These are phyloP conservation scores for Zalerion maritima DNA, from an alignment of 495 filamentous ascomycete genomes.

Conservation along the genomic window DNA sequence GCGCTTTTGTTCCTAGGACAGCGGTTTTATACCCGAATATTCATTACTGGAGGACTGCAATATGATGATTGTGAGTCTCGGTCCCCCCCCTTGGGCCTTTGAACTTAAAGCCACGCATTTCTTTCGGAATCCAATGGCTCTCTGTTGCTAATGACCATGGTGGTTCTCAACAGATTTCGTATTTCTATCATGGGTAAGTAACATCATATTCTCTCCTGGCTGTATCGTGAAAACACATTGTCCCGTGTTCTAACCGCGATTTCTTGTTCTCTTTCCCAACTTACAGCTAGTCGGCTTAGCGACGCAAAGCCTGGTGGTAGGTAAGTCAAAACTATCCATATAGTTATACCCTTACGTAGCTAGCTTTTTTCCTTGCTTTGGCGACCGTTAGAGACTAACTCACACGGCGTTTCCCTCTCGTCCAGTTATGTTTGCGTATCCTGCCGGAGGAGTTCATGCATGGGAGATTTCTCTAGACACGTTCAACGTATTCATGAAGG, in stretches of 20 bases:
- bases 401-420: background rate
- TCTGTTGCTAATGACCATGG: background rate
- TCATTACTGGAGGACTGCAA: constrained; percentile 3
- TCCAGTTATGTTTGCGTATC: background rate
- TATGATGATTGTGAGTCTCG: constrained; percentile 6
- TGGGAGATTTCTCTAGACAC: constrained; percentile 2
- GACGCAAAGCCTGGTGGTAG: no score
- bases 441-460: constrained; percentile 1
- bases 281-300: no score
- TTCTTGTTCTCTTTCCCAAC: no score
- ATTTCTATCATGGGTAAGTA: constrained; percentile 1
- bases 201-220: no score
- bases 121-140: no score
- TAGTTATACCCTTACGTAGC: background rate
- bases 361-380: background rate
- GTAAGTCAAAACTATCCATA: background rate
- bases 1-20: constrained; percentile 4
- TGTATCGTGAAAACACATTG: no score
- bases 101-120: no score
- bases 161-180: constrained; percentile 1
- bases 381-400: no score
- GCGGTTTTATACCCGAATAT: constrained; percentile 4
- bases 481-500: constrained; percentile 1
- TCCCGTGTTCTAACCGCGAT: no score
- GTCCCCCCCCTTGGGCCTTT: no score